A percentile compares a stretch with the other conserved stretches of the same genome.
phyloP scores from a whole-genome alignment of 2,329 filamentous ascomycete species.

The Penicillium sp. region DNA sequence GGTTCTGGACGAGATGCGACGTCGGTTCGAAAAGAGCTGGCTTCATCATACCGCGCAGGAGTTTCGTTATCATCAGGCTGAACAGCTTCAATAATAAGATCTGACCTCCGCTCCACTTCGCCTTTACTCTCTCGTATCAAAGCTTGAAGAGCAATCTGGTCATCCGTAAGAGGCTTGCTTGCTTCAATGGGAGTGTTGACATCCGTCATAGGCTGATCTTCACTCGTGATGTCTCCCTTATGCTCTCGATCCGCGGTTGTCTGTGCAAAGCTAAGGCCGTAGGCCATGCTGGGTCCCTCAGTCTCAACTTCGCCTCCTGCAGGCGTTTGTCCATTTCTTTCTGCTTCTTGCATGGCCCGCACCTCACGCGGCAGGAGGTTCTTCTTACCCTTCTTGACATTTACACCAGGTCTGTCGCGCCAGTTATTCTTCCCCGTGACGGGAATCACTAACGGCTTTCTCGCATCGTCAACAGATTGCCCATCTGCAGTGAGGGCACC shows the following conservation, averaged over 20 bases:
- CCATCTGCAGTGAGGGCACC: conserved; percentile 42
- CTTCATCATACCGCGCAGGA: conserved; percentile 35
- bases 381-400: conserved; percentile 59
- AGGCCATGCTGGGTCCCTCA: conserved; percentile 52
- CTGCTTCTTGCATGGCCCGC: conserved; percentile 47
- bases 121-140: conserved; percentile 57
- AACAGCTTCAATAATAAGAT: conserved; percentile 53
- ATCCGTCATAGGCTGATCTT: conserved; percentile 30
- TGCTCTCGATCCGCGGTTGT: conserved; percentile 17
- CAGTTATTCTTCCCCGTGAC: conserved; percentile 85
- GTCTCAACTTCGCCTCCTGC: conserved; percentile 45
- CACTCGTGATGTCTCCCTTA: conserved; percentile 18
- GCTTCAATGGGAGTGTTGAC: conserved; percentile 16
- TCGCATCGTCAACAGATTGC: conserved; percentile 37
- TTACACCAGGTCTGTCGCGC: conserved; percentile 37
- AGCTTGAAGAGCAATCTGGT: conserved; percentile 65
- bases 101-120: conserved; percentile 41
- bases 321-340: conserved; percentile 31
- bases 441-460: conserved; percentile 69
- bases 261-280: conserved; percentile 54
- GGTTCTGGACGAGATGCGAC: conserved; percentile 69
- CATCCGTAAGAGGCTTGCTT: conserved; percentile 50
- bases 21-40: conserved; percentile 67
- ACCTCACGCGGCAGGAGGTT: conserved; percentile 59
- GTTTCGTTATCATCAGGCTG: conserved; percentile 20